Base-by-base conservation (phyloP, 306 rosid genomes). In the Fragaria vesca region DNA sequence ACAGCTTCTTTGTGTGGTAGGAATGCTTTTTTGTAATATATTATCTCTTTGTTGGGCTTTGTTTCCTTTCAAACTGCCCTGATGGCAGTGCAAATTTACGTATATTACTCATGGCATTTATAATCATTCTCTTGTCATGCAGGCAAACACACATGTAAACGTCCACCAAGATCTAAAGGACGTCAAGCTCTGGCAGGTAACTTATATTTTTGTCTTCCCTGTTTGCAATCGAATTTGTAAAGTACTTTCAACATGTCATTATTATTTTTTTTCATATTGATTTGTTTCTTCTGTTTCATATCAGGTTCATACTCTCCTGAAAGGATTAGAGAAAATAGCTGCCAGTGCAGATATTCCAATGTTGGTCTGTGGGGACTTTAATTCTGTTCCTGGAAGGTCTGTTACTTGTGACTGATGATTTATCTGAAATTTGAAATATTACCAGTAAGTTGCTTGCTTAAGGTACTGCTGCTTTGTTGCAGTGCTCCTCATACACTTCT, bases 111-210 rank as follows among this genome's bases (percentile, higher is more conserved):
- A 3, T 47, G 66, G 68, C 75, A 34, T 69, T 20, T 48, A 55
- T 67, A 21, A 80, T 38, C 72, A 63, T 30, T 26, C 45, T 58
- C 28, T 84, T 46, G 66, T 52, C 77, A 65, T 81, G 34, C 78
- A 95, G 99, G 99, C 97, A 68, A 95, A 95, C 80, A 95, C 99
- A 1, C 97, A 95, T 74, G 91, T 95, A 55, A 91, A 91, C 5
- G 97, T 92, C 65, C 88, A 85, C 60, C 97, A 88, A 42, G 99
- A 93, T 73, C 86, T 90, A 66, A 95, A 87, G 80, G 98, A 95
- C 78, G 99, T 95, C 78, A 95, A 90, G 85, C 96, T 95, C 77
- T 95, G 99, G 99, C 99, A 95, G 96, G 99, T 95, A 84, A 81
- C 34, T 75, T 52, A 26, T 43, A 42, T 78, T 70, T 57, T 21